Conservation (phyloP, 2,329 filamentous ascomycete species). For the Escovopsis sp. region DNA sequence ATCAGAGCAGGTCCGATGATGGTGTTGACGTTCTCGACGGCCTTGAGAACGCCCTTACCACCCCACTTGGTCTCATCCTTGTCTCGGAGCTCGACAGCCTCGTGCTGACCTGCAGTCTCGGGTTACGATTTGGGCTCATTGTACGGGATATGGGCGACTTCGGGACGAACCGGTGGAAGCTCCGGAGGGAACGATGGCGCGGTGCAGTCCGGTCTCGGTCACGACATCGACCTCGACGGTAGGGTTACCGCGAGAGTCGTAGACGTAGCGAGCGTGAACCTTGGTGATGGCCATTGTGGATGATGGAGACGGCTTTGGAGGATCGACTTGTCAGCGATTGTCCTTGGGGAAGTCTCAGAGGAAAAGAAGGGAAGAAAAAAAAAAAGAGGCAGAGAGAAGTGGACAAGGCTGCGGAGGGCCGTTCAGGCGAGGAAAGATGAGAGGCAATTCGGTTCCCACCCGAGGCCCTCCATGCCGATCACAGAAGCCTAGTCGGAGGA, state of each 20-base stretch:
- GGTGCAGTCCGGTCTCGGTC: constrained; percentile 91
- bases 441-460: too few relatives aligned
- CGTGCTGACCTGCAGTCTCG: constrained; percentile 55
- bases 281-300: constrained; percentile 75
- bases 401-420: too few relatives aligned
- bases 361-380: too few relatives aligned
- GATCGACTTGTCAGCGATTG: not conserved
- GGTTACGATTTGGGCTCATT: constrained; percentile 13
- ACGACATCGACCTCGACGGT: constrained; percentile 97
- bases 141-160: constrained; percentile 5
- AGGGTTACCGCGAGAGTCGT: constrained; percentile 96
- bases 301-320: constrained; percentile 1
- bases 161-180: constrained; percentile 69
- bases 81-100: constrained; percentile 83
- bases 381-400: too few relatives aligned
- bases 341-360: not conserved
- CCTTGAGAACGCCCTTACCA: constrained; percentile 79
- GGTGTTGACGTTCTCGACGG: constrained; percentile 74
- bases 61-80: constrained; percentile 76
- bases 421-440: too few relatives aligned
- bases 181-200: constrained; percentile 92
- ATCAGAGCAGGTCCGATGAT: constrained; percentile 69
- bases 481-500: too few relatives aligned
- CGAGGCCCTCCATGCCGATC: too few relatives aligned
- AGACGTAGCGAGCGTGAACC: constrained; percentile 87